Evolutionary conservation across 1,139 yeast genomes (phyloP).

Genomic region (Yamadazyma taylorii): DNA sequence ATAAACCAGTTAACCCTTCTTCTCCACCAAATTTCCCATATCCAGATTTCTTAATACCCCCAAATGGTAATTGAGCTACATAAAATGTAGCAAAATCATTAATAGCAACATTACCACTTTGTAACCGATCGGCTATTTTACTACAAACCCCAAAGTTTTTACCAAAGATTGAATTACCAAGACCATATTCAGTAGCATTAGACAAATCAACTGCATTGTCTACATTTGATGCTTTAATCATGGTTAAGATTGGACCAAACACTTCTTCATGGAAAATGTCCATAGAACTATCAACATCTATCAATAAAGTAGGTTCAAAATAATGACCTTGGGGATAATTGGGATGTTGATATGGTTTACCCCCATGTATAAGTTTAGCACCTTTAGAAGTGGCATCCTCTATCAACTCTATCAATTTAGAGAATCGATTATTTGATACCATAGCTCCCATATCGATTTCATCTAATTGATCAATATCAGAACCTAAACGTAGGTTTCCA

Average conservation of each 20-base stretch:
- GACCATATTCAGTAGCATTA: conserved; percentile 84
- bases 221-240: conserved; percentile 66
- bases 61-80: conserved; percentile 94
- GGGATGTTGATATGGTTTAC: conserved; percentile 77
- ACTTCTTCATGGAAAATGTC: conserved; percentile 84
- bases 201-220: conserved; percentile 78
- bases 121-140: conserved; percentile 59
- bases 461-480: conserved; percentile 85
- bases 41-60: conserved; percentile 90
- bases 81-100: conserved; percentile 96
- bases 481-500: conserved; percentile 68
- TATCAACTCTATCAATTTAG: conserved; percentile 61
- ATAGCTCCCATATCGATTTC: conserved; percentile 96
- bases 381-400: conserved; percentile 76
- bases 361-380: conserved; percentile 80
- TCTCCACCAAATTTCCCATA: conserved; percentile 97
- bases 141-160: conserved; percentile 54
- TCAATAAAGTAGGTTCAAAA: conserved; percentile 83
- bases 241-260: conserved; percentile 84
- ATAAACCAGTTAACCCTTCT: conserved; percentile 89
- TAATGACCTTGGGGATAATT: conserved; percentile 94
- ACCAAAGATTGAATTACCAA: conserved; percentile 90
- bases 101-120: conserved; percentile 90
- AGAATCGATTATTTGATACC: conserved; percentile 76
- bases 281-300: conserved; percentile 79